Evolutionary conservation across 1,284 basidiomycete species (phyloP).

Genomic region (Microbotryum saponariae): DNA sequence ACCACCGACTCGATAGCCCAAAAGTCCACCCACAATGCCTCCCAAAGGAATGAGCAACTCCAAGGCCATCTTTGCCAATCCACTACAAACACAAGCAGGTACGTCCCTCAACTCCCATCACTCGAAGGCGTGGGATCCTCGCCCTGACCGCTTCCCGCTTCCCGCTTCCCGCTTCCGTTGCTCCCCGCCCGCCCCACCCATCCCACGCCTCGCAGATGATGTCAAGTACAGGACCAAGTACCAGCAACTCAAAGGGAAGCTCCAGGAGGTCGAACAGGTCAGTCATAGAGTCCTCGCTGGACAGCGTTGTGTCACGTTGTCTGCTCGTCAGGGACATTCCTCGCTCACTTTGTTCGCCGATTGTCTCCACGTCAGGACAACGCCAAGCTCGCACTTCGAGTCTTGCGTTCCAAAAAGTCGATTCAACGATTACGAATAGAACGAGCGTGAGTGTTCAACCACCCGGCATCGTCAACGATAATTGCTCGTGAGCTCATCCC

Average conservation of each 20-base stretch:
- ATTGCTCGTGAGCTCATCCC: neutral
- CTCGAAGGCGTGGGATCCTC: too few species aligned
- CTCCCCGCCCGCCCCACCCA: too few species aligned
- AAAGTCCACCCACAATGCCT: neutral
- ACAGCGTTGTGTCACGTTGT: neutral
- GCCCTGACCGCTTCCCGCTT: too few species aligned
- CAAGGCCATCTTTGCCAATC: neutral
- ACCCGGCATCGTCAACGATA: neutral
- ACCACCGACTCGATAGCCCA: too few species aligned
- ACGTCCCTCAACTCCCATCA: neutral
- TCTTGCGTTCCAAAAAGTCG: slow-evolving; percentile 69
- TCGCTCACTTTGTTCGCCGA: slow-evolving; percentile 13
- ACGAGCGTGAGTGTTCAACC: slow-evolving; percentile 59
- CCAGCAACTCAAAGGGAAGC: slow-evolving; percentile 79
- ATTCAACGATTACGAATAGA: slow-evolving; percentile 83
- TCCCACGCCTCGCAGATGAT: slow-evolving; percentile 53
- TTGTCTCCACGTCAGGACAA: slow-evolving; percentile 39
- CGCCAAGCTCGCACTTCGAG: slow-evolving; percentile 55
- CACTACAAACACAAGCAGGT: slow-evolving; percentile 19
- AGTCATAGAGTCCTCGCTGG: slow-evolving; percentile 36
- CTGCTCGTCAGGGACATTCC: slow-evolving; percentile 4
- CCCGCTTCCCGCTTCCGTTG: too few species aligned
- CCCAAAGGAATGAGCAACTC: neutral
- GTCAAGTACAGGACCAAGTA: slow-evolving; percentile 82
- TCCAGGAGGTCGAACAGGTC: slow-evolving; percentile 76